phyloP scores from a whole-genome alignment of 2,329 filamentous ascomycete species.

The Xylaria arbuscula region DNA sequence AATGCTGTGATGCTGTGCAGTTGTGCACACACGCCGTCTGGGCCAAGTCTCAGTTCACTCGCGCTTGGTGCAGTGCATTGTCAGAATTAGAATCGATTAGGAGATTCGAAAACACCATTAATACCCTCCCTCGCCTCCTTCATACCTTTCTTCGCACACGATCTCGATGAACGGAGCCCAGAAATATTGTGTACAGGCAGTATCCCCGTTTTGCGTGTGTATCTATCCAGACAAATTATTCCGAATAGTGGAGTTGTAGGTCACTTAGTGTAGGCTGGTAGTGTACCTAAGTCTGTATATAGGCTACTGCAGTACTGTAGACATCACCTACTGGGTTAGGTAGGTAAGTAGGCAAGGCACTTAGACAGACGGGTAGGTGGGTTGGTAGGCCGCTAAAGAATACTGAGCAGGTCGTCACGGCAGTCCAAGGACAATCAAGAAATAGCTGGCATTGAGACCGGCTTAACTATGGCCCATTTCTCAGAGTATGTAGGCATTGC shows the following conservation, averaged over 20 bases:
- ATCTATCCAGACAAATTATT: not conserved
- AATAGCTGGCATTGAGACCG: not conserved
- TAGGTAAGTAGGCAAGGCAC: too few relatives aligned
- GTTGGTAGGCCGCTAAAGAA: too few relatives aligned
- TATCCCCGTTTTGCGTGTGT: constrained; percentile 19
- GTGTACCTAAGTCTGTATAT: too few relatives aligned
- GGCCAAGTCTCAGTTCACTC: constrained; percentile 18
- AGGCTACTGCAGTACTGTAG: too few relatives aligned
- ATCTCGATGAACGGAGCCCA: constrained; percentile 25
- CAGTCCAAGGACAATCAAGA: not conserved
- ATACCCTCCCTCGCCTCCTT: not conserved
- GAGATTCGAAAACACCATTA: not conserved
- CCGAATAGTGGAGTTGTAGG: not conserved
- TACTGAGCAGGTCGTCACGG: too few relatives aligned
- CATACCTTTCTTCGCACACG: constrained; percentile 9
- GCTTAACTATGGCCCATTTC: constrained; percentile 11
- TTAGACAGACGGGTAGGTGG: too few relatives aligned
- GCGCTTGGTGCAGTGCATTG: not conserved
- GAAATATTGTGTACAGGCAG: constrained; percentile 23
- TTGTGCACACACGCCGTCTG: constrained; percentile 26
- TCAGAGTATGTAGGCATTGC: not conserved
- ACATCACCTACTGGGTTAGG: too few relatives aligned
- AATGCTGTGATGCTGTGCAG: constrained; percentile 23
- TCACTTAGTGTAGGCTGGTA: not conserved
- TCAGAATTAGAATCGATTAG: not conserved